Evolutionary conservation across 352 stramenopile species (phyloP).

Genomic region (Pythium chondricola): DNA sequence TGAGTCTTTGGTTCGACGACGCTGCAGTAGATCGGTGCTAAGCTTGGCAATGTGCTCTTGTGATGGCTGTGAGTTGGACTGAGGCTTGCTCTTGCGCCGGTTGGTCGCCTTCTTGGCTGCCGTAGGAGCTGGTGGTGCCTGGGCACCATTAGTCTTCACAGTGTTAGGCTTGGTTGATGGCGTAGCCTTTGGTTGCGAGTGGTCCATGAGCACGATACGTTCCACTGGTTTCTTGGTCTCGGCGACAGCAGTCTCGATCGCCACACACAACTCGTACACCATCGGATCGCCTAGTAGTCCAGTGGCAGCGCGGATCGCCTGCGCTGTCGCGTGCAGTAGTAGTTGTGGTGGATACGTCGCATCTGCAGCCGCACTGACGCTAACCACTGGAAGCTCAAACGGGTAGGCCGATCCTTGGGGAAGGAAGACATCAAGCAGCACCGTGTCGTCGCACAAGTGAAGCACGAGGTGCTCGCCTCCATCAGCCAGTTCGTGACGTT

Average conservation of each 20-base stretch:
- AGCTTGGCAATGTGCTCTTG: conserved; percentile 31
- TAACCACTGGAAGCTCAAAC: conserved; percentile 64
- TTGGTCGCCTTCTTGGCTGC: conserved; percentile 11
- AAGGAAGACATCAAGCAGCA: conserved; percentile 56
- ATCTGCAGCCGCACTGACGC: conserved; percentile 31
- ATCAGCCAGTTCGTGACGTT: conserved; percentile 21
- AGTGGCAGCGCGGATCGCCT: conserved; percentile 40
- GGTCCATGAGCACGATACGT: conserved; percentile 24
- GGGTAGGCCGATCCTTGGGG: conserved; percentile 50
- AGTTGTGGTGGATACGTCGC: conserved; percentile 31
- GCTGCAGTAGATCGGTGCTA: conserved; percentile 38
- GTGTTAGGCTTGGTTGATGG: conserved; percentile 5
- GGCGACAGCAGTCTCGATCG: conserved; percentile 48
- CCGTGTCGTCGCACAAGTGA: conserved; percentile 32
- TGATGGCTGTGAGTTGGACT: conserved; percentile 23
- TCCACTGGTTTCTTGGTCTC: conserved; percentile 27
- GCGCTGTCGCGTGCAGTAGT: conserved; percentile 37
- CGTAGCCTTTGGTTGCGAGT: conserved; percentile 11
- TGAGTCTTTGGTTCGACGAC: conserved; percentile 32
- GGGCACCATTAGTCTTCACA: neutral
- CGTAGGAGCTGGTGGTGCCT: neutral
- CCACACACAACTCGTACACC: conserved; percentile 76
- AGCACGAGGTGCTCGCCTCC: conserved; percentile 34
- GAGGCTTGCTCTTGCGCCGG: conserved; percentile 5
- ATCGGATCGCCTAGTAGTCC: conserved; percentile 56